Conservation (phyloP, 345 rosid genomes). For the Rhodamnia argentea region DNA sequence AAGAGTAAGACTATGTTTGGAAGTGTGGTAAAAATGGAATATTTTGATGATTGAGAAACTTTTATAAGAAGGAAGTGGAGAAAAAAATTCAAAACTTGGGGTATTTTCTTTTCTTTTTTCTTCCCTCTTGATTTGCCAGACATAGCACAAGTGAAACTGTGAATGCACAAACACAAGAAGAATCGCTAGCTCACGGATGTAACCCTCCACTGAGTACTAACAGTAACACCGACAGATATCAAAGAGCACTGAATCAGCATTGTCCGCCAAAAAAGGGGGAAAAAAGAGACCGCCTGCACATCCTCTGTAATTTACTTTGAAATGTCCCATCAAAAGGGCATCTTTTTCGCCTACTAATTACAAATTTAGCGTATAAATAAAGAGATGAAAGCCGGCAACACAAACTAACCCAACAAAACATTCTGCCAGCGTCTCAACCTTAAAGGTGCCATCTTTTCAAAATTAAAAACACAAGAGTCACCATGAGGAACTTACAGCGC, state of each 20-base stretch:
- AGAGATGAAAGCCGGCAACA: not conserved
- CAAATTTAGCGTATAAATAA: not conserved
- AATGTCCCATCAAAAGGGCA: not conserved
- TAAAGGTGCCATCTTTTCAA: not conserved
- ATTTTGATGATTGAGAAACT: not conserved
- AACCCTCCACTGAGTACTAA: not conserved
- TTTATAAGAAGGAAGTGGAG: not conserved
- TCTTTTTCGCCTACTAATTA: not conserved
- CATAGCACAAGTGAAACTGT: not conserved
- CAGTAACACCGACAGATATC: not conserved
- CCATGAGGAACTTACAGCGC: slow-evolving; percentile 46
- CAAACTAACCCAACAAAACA: not conserved
- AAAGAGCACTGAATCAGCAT: not conserved
- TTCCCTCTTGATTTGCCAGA: not conserved
- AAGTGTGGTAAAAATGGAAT: not conserved
- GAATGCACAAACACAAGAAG: not conserved
- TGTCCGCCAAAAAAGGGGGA: not conserved
- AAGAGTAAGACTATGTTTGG: not conserved
- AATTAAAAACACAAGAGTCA: not conserved
- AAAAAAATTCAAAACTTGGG: not conserved
- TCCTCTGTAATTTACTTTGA: not conserved
- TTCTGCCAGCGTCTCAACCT: not conserved
- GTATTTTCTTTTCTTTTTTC: not conserved
- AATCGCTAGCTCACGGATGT: not conserved
- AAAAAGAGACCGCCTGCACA: not conserved